Base-by-base conservation (phyloP, 257 asterid species). In the Lithospermum erythrorhizon region DNA sequence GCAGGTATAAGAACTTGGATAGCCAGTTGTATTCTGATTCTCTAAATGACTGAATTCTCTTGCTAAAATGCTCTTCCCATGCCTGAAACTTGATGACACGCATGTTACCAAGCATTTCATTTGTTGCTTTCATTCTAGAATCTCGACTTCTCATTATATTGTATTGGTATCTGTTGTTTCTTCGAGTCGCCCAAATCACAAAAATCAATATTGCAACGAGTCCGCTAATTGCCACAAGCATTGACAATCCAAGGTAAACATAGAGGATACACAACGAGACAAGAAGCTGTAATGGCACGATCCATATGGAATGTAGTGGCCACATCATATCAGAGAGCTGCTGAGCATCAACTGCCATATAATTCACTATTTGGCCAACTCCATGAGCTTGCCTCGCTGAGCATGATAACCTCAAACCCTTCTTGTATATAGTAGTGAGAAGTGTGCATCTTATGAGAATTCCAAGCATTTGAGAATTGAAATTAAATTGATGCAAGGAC, bases 281-380 rank as follows among this genome's bases (percentile, higher is more conserved):
- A 0, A 55, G n/a, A 3, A 86, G 69, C 78, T 91, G 97, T 70
- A 86, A 19, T 0, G 97, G 98, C 95, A 83, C 86, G 3, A 84
- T 67, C 98, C 98, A 91, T 32, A 91, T 35, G 68, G 73, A 72
- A 47, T 91, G 95, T 2, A 91, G 76, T 72, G 89, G 98, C 51
- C 89, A 74, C 95, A 91, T 86, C 98, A 91, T 91, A 65, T 91
- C 97, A 0, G 97, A 81, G 0, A 91, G 82, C 78, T 91, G 98
- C 68, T 91, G 98, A 13, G 96, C 95, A 66, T 91, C 98, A 9
- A 91, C 97, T 0, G 95, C 95, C 95, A 91, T 91, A 71, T 91
- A 91, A 65, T 91, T 91, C 21, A 88, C 97, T 23, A 88, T 91
- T 70, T 88, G 97, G 3, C 98, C 98, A 7, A 91, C 84, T 2